A percentile compares a stretch with the other conserved stretches of the same genome.
Conservation (phyloP, 805 yeast genomes). For the Spathaspora boniae region DNA sequence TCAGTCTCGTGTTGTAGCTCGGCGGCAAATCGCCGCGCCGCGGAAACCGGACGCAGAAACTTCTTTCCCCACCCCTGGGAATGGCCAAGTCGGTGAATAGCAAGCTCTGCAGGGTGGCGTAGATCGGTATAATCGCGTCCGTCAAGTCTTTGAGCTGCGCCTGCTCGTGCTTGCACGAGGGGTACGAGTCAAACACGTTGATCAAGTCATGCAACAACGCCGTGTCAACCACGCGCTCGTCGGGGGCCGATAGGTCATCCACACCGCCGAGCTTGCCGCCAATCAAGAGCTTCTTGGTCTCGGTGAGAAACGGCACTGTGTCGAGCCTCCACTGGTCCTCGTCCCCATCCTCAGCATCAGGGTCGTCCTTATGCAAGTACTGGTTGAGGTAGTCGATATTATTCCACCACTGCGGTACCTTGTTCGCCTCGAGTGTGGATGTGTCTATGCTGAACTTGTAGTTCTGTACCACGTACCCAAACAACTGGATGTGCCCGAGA, state of each 20-base stretch:
- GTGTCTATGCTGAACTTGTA: slow-evolving; percentile 25
- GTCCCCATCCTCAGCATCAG: slow-evolving; percentile 17
- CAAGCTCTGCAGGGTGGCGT: slow-evolving; percentile 36
- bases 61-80: slow-evolving; percentile 14
- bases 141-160: slow-evolving; percentile 23
- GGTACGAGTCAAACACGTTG: slow-evolving; percentile 25
- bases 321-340: slow-evolving; percentile 21
- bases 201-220: slow-evolving; percentile 33
- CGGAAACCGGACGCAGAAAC: slow-evolving; percentile 23
- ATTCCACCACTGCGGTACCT: slow-evolving; percentile 30
- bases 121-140: slow-evolving; percentile 35
- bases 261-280: slow-evolving; percentile 37
- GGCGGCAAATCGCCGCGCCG: slow-evolving; percentile 31
- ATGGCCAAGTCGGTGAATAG: slow-evolving; percentile 31
- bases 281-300: slow-evolving; percentile 19
- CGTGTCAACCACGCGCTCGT: slow-evolving; percentile 17
- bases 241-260: no score
- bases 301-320: slow-evolving; percentile 20
- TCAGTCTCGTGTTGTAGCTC: slow-evolving; percentile 38
- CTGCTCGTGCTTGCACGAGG: slow-evolving; percentile 1
- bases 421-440: slow-evolving; percentile 10
- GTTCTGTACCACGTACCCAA: slow-evolving; percentile 38
- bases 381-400: slow-evolving; percentile 30
- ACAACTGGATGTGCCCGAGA: slow-evolving; percentile 36
- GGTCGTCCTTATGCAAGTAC: slow-evolving; percentile 19